phyloP scores from a whole-genome alignment of 179 eudicot genomes.

The Gypsophila paniculata region DNA sequence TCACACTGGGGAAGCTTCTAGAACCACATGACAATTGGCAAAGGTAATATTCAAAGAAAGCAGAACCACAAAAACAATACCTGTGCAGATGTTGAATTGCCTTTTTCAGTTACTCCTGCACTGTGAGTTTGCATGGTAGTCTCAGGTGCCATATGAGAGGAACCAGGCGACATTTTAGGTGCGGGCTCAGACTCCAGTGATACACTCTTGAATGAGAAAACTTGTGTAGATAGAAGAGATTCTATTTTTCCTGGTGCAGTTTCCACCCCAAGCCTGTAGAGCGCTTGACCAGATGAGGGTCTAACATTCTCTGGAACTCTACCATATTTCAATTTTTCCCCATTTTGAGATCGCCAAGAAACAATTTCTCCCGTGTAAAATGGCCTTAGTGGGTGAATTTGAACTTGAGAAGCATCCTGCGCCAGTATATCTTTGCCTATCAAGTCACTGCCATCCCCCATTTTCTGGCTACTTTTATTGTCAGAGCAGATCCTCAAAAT shows the following conservation, averaged over 20 bases:
- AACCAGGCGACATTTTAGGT: slow-evolving; percentile 35
- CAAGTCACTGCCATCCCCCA: slow-evolving; percentile 40
- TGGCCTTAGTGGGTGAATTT: slow-evolving; percentile 89
- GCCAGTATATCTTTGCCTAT: slow-evolving; percentile 71
- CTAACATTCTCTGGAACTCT: slow-evolving; percentile 79
- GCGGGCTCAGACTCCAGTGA: slow-evolving; percentile 50
- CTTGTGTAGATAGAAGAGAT: slow-evolving; percentile 71
- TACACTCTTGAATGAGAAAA: slow-evolving; percentile 79
- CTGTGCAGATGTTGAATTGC: slow-evolving; percentile 43
- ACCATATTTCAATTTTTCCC: slow-evolving; percentile 91
- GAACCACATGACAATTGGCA: not conserved
- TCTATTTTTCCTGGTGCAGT: slow-evolving; percentile 54
- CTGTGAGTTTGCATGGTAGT: slow-evolving; percentile 24
- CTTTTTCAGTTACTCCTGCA: slow-evolving; percentile 47
- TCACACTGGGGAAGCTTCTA: not conserved
- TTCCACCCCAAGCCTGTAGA: slow-evolving; percentile 77
- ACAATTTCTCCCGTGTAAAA: slow-evolving; percentile 89
- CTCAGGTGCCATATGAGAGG: slow-evolving; percentile 21
- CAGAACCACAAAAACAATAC: slow-evolving; percentile 32
- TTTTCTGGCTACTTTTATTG: slow-evolving; percentile 35
- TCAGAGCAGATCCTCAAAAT: slow-evolving; percentile 60
- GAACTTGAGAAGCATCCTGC: slow-evolving; percentile 84
- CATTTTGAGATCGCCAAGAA: slow-evolving; percentile 87
- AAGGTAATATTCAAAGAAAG: not conserved
- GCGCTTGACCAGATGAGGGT: slow-evolving; percentile 91